phyloP scores from a whole-genome alignment of 148 eudicot species.

The Chenopodium berlandieri region DNA sequence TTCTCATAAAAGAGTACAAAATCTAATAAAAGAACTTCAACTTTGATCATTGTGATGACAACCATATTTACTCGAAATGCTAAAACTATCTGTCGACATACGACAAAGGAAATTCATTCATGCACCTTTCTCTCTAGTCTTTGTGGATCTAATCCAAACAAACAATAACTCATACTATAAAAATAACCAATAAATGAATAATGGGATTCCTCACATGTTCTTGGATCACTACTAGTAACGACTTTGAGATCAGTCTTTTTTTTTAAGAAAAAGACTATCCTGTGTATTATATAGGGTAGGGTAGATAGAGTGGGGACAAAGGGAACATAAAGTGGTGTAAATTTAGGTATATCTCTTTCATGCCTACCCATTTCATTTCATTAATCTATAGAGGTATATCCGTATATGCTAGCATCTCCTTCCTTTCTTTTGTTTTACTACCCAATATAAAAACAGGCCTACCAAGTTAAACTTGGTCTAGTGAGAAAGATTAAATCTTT shows the following conservation, averaged over 20 bases:
- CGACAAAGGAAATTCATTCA: not conserved
- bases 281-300: not conserved
- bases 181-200: not conserved
- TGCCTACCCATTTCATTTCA: not conserved
- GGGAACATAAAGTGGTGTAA: not conserved
- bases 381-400: not conserved
- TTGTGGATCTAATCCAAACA: conserved; percentile 1
- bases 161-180: not conserved
- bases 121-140: not conserved
- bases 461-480: too few relatives aligned
- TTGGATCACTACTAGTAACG: conserved; percentile 16
- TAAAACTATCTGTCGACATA: not conserved
- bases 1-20: not conserved
- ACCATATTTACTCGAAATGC: not conserved
- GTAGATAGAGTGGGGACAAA: conserved; percentile 17
- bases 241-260: not conserved
- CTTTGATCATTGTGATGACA: not conserved
- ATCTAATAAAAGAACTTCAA: not conserved
- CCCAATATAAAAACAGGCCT: too few relatives aligned
- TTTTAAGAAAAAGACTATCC: conserved; percentile 1
- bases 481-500: too few relatives aligned
- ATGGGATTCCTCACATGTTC: conserved; percentile 20
- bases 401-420: not conserved
- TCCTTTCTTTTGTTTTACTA: not conserved
- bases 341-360: conserved; percentile 1